Percentiles rank a stretch among this genome's conserved stretches.
Conservation (phyloP, 2,329 filamentous ascomycete genomes). For the Colletotrichum sp. region DNA sequence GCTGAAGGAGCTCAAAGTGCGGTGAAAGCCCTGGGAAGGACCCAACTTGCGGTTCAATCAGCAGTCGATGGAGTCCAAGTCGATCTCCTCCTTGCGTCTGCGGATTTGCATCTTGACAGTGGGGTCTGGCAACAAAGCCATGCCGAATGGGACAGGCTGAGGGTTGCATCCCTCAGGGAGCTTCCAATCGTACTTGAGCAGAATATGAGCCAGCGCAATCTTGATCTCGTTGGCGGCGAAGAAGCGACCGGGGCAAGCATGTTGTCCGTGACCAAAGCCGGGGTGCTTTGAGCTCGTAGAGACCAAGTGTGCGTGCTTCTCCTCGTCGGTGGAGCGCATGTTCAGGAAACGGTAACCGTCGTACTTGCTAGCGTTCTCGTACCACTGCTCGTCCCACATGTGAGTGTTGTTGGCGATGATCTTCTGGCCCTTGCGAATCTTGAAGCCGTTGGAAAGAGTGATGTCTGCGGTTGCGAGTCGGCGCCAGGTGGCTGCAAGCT, state of each 20-base stretch:
- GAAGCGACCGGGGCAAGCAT: slow-evolving; percentile 43
- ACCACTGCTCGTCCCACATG: slow-evolving; percentile 22
- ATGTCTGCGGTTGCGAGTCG: slow-evolving; percentile 18
- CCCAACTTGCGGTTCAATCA: neutral
- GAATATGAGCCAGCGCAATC: slow-evolving; percentile 33
- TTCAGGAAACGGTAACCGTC: slow-evolving; percentile 25
- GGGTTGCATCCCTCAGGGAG: neutral
- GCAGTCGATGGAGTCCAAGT: neutral
- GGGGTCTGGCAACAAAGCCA: neutral
- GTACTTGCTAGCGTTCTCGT: slow-evolving; percentile 22
- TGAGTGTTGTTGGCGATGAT: slow-evolving; percentile 22
- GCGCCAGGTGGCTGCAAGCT: slow-evolving; percentile 4
- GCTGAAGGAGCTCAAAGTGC: neutral
- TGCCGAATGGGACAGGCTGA: neutral
- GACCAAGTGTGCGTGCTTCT: slow-evolving; percentile 35
- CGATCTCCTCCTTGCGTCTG: slow-evolving; percentile 4
- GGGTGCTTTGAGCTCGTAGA: slow-evolving; percentile 33
- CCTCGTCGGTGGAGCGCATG: slow-evolving; percentile 23
- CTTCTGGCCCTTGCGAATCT: slow-evolving; percentile 24
- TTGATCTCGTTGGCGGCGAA: slow-evolving; percentile 43
- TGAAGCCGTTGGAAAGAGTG: slow-evolving; percentile 21
- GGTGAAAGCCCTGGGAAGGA: neutral
- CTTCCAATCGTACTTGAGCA: slow-evolving; percentile 35
- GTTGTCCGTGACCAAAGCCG: slow-evolving; percentile 39
- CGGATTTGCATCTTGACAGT: neutral